Conservation (phyloP, 2,329 filamentous ascomycete species). For the Talaromyces sp. region DNA sequence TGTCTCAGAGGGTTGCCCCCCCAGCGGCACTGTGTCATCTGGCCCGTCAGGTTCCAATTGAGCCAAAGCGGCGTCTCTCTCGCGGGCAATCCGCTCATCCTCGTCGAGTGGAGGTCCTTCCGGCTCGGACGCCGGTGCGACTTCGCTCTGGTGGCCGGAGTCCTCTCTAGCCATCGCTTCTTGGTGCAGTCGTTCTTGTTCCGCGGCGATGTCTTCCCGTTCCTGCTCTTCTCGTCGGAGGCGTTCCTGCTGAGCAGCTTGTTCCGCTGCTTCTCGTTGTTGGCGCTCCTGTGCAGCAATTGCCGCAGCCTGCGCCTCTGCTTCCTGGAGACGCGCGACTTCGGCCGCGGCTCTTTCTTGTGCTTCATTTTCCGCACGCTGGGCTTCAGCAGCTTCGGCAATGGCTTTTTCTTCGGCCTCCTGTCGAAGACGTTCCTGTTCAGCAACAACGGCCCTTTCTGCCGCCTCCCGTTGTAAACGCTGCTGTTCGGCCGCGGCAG, state of each 20-base stretch:
- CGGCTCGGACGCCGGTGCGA: no score
- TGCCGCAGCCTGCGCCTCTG: not conserved
- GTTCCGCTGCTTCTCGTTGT: not conserved
- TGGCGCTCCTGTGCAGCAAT: not conserved
- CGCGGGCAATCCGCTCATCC: no score
- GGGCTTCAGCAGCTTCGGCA: not conserved
- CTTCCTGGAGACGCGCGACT: not conserved
- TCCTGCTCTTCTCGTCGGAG: not conserved
- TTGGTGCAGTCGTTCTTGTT: not conserved
- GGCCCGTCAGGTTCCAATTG: no score
- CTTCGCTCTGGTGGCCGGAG: no score
- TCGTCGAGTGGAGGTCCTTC: no score
- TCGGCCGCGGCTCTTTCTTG: not conserved
- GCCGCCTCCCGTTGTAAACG: not conserved
- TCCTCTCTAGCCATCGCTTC: no score
- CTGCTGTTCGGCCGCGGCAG: not conserved
- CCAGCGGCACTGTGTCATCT: no score
- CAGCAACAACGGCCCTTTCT: not conserved
- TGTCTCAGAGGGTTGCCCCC: no score
- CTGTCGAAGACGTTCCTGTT: no score
- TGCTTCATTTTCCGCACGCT: not conserved
- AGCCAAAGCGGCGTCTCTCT: no score
- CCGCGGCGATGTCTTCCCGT: not conserved
- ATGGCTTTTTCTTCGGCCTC: not conserved
- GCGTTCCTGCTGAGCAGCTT: not conserved